Conservation (phyloP, 1,284 basidiomycete species). For the Pseudomicrostroma phylloplanum region DNA sequence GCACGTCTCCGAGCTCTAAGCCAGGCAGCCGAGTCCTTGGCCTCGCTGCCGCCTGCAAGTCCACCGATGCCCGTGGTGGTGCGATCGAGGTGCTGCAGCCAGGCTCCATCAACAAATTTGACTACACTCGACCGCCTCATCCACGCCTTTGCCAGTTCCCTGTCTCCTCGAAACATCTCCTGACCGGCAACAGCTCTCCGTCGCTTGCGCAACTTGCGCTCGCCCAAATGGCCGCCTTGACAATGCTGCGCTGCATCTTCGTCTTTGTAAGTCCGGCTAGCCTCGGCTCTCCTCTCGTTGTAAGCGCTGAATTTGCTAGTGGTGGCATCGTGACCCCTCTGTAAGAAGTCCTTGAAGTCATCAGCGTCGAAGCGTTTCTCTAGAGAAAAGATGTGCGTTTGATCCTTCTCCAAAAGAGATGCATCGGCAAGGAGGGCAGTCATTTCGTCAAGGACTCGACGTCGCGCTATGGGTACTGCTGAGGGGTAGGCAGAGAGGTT, state of each 20-base stretch:
- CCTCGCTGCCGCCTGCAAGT: background rate
- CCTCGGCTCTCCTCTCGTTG: background rate
- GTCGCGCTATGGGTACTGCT: background rate
- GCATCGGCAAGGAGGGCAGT: too few species aligned
- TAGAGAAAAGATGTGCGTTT: background rate
- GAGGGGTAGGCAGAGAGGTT: background rate
- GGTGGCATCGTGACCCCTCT: background rate
- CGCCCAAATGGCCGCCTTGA: too few species aligned
- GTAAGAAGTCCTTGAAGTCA: background rate
- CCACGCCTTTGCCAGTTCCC: slow-evolving; percentile 36
- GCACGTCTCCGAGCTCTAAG: slow-evolving; percentile 17
- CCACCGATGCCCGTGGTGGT: background rate
- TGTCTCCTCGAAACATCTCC: slow-evolving; percentile 36
- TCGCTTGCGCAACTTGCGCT: background rate
- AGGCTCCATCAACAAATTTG: slow-evolving; percentile 48
- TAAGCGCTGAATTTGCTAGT: background rate
- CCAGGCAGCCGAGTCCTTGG: background rate
- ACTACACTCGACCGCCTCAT: slow-evolving; percentile 34
- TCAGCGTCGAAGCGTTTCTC: background rate
- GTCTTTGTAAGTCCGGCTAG: background rate
- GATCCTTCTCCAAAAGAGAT: too few species aligned
- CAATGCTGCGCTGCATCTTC: background rate
- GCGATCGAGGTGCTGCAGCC: slow-evolving; percentile 24
- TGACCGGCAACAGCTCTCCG: slow-evolving; percentile 3
- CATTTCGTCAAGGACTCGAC: background rate